Base-by-base conservation (phyloP, 2,329 filamentous ascomycete genomes). In the Ophiosphaerella herpotricha region DNA sequence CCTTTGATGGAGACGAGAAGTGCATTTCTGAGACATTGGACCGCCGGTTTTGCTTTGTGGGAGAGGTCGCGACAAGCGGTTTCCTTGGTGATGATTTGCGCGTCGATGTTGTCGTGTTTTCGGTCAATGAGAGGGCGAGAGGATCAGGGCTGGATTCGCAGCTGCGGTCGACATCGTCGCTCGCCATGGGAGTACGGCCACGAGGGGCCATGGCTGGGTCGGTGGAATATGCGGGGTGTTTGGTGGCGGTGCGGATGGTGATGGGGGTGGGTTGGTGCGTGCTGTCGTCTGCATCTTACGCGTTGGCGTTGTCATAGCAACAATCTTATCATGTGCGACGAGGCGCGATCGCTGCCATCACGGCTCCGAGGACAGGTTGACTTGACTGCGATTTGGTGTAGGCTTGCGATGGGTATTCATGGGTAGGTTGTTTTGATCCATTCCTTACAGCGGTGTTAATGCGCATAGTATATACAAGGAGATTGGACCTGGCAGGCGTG, bases 391-490 rank as follows among this genome's bases (percentile, higher is more conserved):
- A 12, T 32, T 24, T 39, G 49, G 39, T 42, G 64, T 63, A 63
- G 60, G 46, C 46, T 39, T 54, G 63, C 54, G 39, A 75, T 75
- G 73, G 73, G 73, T 23, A 75, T 75, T 35, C 68, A 73, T 50
- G 73, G 73, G 73, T 74, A 48, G 48, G 63, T 51, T 16, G 18
- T 41, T 31, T 11, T n/a, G 18, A 21, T 14, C n/a, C 18, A 23
- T 24, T 13, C 4, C 7, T 9, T 6, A 21, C 2, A 13, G 18
- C 12, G 2, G 11, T 46, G 12, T 57, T 71, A 36, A 73, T 43
- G 42, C 37, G 37, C 48, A 45, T 58, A 96, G 93, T 13, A 90
- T 99, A 46, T 94, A 96, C 75, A 88, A 88, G 66, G 90, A 96
- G 72, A 89, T 99, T 61, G 92, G 92, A 35, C 77, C 86, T 7